Percentiles rank a stretch among this genome's conserved stretches.
These are phyloP conservation scores for Exophiala lecanii-corni DNA, from an alignment of 2,329 filamentous ascomycete genomes.

Conservation along the genomic window DNA sequence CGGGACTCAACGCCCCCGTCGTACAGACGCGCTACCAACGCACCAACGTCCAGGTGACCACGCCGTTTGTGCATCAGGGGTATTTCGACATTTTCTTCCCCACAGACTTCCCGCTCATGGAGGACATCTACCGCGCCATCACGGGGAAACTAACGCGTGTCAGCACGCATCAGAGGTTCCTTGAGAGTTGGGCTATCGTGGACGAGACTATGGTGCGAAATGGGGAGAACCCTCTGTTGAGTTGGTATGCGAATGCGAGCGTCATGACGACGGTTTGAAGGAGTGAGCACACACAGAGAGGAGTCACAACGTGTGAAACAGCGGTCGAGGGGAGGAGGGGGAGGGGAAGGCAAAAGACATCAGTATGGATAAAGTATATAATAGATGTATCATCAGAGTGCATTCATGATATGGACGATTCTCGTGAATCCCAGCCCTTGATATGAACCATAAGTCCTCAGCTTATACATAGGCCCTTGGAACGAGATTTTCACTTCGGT, in stretches of 20 bases:
- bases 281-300: too few relatives aligned
- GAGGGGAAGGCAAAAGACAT: too few relatives aligned
- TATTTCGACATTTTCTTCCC: conserved; percentile 99
- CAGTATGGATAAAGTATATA: too few relatives aligned
- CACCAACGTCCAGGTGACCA: conserved; percentile 81
- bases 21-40: conserved; percentile 92
- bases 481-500: too few relatives aligned
- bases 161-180: conserved; percentile 82
- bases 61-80: conserved; percentile 91
- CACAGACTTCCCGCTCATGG: conserved; percentile 86
- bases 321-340: neutral
- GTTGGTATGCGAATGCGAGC: conserved; percentile 93
- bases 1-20: conserved; percentile 85
- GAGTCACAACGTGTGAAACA: too few relatives aligned
- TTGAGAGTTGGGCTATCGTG: conserved; percentile 81
- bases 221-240: conserved; percentile 88
- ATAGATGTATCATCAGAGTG: too few relatives aligned
- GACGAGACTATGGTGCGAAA: conserved; percentile 84
- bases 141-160: conserved; percentile 88
- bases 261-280: conserved; percentile 77
- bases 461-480: too few relatives aligned
- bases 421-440: too few relatives aligned
- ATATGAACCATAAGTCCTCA: too few relatives aligned
- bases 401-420: too few relatives aligned
- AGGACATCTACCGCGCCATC: conserved; percentile 86